Conservation (phyloP, 306 rosid species). For the Gastrolobium villosum region DNA sequence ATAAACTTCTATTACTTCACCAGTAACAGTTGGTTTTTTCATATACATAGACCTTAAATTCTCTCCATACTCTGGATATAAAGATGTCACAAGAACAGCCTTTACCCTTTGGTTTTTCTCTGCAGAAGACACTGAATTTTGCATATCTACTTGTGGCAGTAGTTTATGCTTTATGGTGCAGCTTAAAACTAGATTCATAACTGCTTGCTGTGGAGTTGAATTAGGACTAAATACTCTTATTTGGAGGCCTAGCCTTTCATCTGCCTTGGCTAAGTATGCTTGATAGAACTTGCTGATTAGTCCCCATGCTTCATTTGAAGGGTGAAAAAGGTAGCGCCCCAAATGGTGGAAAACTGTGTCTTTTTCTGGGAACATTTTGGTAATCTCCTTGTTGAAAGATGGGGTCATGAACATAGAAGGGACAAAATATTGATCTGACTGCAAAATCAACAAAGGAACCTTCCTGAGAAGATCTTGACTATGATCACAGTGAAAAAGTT, state of each 20-base stretch:
- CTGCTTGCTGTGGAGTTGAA: constrained; percentile 38
- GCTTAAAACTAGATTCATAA: constrained; percentile 54
- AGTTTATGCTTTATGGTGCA: constrained; percentile 56
- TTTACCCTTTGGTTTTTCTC: constrained; percentile 34
- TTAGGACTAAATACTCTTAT: constrained; percentile 33
- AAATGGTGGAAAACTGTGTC: constrained; percentile 47
- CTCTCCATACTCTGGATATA: constrained; percentile 53
- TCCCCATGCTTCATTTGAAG: constrained; percentile 57
- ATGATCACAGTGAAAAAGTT: constrained; percentile 65
- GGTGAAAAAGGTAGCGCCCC: constrained; percentile 49
- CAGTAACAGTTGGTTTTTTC: constrained; percentile 53
- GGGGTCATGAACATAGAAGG: constrained; percentile 75
- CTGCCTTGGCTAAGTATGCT: constrained; percentile 40
- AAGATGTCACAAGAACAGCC: constrained; percentile 63
- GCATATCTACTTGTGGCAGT: constrained; percentile 51
- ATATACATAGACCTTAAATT: constrained; percentile 55
- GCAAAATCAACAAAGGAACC: constrained; percentile 55
- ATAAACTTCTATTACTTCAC: constrained; percentile 59
- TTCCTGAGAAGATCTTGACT: constrained; percentile 58
- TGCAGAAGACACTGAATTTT: not conserved
- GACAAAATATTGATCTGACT: constrained; percentile 67
- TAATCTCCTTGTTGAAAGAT: constrained; percentile 46
- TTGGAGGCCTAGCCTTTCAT: constrained; percentile 43
- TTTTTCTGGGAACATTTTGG: constrained; percentile 47
- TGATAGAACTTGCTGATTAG: constrained; percentile 50